Percentiles rank a stretch among this genome's conserved stretches.
These are phyloP conservation scores for Xylaria sp. DNA, from an alignment of 2,329 filamentous ascomycete species.

Conservation along the genomic window DNA sequence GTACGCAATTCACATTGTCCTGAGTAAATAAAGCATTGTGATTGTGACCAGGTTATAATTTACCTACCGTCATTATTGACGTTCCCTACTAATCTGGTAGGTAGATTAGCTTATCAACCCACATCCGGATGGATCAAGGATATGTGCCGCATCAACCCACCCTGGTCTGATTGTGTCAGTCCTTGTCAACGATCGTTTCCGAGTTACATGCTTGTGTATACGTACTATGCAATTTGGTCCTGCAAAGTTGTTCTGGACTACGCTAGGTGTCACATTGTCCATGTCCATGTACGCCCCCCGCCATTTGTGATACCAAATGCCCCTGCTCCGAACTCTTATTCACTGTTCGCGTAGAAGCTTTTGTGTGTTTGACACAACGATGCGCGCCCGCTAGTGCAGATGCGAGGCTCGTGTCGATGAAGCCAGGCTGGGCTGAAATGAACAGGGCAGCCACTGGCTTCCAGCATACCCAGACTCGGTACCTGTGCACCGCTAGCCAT, in stretches of 20 bases:
- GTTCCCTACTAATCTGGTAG: slow-evolving; percentile 6
- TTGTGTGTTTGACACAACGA: neutral
- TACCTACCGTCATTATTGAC: neutral
- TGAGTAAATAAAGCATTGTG: neutral
- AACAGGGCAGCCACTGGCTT: slow-evolving; percentile 16
- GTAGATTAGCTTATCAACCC: slow-evolving; percentile 26
- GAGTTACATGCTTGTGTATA: slow-evolving; percentile 3
- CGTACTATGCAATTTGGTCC: slow-evolving; percentile 9
- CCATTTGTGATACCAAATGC: slow-evolving; percentile 18
- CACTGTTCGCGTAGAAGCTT: neutral
- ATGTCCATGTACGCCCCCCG: slow-evolving; percentile 17
- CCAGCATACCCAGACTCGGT: slow-evolving; percentile 6
- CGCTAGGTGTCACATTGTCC: slow-evolving; percentile 4
- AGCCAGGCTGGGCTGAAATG: slow-evolving; percentile 12
- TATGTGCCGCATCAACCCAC: slow-evolving; percentile 29
- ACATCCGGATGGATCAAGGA: slow-evolving; percentile 26
- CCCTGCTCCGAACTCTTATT: neutral
- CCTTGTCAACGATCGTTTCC: slow-evolving; percentile 19
- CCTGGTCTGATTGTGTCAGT: slow-evolving; percentile 28
- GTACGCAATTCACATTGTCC: neutral
- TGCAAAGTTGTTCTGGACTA: slow-evolving; percentile 11
- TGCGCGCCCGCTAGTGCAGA: neutral
- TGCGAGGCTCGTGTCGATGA: slow-evolving; percentile 9
- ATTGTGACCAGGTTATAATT: neutral
- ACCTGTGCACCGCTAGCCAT: neutral